Base-by-base conservation (phyloP, 116 monocot genomes). In the Posidonia oceanica region DNA sequence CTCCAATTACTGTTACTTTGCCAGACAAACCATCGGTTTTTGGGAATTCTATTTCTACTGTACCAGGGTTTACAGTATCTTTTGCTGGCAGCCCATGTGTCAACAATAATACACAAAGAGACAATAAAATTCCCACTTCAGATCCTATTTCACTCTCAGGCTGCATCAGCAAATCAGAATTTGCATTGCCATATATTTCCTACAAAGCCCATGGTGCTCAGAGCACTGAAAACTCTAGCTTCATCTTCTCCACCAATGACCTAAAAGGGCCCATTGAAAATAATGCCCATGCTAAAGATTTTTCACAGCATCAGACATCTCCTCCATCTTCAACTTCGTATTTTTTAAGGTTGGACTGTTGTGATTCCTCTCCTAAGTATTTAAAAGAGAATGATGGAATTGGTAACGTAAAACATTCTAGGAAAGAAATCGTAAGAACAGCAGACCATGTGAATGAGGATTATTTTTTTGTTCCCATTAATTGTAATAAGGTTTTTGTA, bases 1-100 rank as follows among this genome's bases (percentile, higher is more conserved):
- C 89, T 68, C 83, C 89, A 58, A 77, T 92, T 74, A 78, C 81
- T 72, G 83, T 87, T 69, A 80, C 89, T 67, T 64, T 87, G 67
- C 89, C 85, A 41, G 87, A 92, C 75, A 92, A 82, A 60, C 76
- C 81, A 52, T 83, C 80, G 23, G 72, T 55, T 44, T 68, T 80
- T n/a, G 79, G 89, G 69, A 80, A 68, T 80, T 89, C 87, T 60
- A 81, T 85, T 69, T 81, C 81, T 62, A 72, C 71, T 8, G 65
- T 96, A 59, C 74, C 84, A 74, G 82, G 79, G 61, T 85, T 80
- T 71, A 68, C 75, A 70, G 39, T 63, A 11, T 67, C 71, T 81
- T 53, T 44, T 56, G 54, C 74, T 40, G 53, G 22, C 17, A 79
- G 76, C 58, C 75, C 64, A 29, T 74, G 76, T 40, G 39, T 67